Conservation (phyloP, 2,329 filamentous ascomycete genomes). For the Curvularia verruculosa region DNA sequence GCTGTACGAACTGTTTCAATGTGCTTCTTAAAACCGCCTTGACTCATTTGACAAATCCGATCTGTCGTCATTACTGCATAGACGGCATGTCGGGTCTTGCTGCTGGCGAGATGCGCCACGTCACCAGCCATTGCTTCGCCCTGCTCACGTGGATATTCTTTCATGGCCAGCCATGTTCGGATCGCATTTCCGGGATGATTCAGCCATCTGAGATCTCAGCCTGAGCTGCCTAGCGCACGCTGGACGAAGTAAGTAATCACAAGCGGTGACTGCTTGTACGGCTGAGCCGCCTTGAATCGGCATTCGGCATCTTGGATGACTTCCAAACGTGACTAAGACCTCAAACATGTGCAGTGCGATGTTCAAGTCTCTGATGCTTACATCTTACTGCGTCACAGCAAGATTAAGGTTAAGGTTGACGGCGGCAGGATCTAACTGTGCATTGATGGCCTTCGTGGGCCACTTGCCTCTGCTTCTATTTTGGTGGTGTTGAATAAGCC, state of each 20-base stretch:
- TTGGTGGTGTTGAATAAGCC: constrained; percentile 39
- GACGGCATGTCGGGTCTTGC: constrained; percentile 10
- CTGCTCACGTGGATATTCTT: constrained; percentile 15
- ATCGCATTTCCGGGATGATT: constrained; percentile 20
- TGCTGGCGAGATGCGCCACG: neutral
- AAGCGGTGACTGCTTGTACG: constrained; percentile 3
- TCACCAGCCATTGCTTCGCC: constrained; percentile 3
- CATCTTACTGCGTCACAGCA: constrained; percentile 16
- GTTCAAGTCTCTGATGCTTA: constrained; percentile 18
- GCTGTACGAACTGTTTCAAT: neutral
- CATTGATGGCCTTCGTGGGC: constrained; percentile 23
- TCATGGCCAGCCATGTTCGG: constrained; percentile 21
- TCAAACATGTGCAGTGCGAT: neutral
- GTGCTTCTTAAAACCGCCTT: neutral
- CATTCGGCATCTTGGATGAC: constrained; percentile 2
- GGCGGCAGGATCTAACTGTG: constrained; percentile 17
- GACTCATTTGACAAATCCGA: constrained; percentile 12
- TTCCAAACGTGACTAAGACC: constrained; percentile 7
- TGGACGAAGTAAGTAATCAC: constrained; percentile 25
- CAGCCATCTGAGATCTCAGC: constrained; percentile 20
- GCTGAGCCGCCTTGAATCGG: constrained; percentile 10
- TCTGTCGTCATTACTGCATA: constrained; percentile 1
- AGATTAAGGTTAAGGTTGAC: constrained; percentile 31
- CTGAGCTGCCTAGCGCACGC: constrained; percentile 13
- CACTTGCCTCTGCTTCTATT: constrained; percentile 31